These are phyloP conservation scores for Hydnum rufescens DNA, from an alignment of 768 basidiomycete species.

Conservation along the genomic window DNA sequence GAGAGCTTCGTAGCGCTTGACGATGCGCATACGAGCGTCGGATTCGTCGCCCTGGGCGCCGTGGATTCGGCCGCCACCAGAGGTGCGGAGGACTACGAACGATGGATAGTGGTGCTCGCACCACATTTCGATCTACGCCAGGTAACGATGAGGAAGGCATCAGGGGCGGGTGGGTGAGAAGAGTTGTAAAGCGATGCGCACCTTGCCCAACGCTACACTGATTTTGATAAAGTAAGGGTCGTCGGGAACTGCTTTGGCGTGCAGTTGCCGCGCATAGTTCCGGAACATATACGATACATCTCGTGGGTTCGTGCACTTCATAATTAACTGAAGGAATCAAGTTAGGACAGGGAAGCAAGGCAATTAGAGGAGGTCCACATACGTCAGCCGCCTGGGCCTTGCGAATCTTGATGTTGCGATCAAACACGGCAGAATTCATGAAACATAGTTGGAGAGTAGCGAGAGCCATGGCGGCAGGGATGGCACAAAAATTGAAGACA, in stretches of 20 bases:
- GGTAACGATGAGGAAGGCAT: constrained; percentile 1
- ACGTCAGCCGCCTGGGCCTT: constrained; percentile 77
- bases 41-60: constrained; percentile 14
- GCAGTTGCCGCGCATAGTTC: constrained; percentile 61
- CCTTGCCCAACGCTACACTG: constrained; percentile 69
- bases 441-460: constrained; percentile 84
- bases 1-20: constrained; percentile 11
- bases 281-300: constrained; percentile 83
- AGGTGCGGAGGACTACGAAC: constrained; percentile 33
- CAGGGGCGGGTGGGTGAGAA: neutral
- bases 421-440: constrained; percentile 78
- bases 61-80: constrained; percentile 12
- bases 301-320: constrained; percentile 76
- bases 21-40: constrained; percentile 20
- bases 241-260: constrained; percentile 51
- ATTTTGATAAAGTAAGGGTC: constrained; percentile 79
- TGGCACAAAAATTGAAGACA: constrained; percentile 90
- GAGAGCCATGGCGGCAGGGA: constrained; percentile 89
- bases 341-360: neutral
- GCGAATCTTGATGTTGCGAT: constrained; percentile 82
- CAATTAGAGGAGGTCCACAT: constrained; percentile 16
- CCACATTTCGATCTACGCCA: constrained; percentile 70
- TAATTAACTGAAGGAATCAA: constrained; percentile 45
- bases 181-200: constrained; percentile 16
- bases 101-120: constrained; percentile 84